Conservation (phyloP, 1,284 basidiomycete genomes). For the Moesziomyces sp. region DNA sequence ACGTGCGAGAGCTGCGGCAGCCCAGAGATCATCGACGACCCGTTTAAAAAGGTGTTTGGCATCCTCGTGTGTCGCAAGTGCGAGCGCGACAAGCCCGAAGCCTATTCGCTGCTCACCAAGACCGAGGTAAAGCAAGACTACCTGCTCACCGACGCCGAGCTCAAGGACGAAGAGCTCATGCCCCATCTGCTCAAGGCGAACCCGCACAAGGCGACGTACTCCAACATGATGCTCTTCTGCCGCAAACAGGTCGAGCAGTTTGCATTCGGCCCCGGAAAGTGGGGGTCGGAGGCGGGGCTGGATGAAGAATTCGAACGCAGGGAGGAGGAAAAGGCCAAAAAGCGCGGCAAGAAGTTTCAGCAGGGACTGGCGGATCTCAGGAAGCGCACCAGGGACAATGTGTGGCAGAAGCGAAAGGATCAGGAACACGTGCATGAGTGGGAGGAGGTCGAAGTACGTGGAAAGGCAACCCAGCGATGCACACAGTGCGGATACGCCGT, state of each 20-base stretch:
- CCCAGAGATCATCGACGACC: slow-evolving; percentile 58
- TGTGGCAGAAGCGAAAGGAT: slow-evolving; percentile 60
- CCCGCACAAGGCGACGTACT: slow-evolving; percentile 94
- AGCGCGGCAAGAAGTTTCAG: slow-evolving; percentile 83
- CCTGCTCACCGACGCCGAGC: slow-evolving; percentile 91
- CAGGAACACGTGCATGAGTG: slow-evolving; percentile 62
- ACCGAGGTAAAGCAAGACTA: slow-evolving; percentile 89
- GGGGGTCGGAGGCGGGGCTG: slow-evolving; percentile 90
- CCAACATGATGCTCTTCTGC: slow-evolving; percentile 99
- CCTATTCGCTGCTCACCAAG: slow-evolving; percentile 94
- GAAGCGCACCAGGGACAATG: slow-evolving; percentile 59
- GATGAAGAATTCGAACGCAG: slow-evolving; percentile 88
- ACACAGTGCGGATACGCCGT: slow-evolving; percentile 52
- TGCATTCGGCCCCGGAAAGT: slow-evolving; percentile 86
- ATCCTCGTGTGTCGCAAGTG: slow-evolving; percentile 88
- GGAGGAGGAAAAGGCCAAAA: slow-evolving; percentile 83
- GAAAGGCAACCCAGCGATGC: slow-evolving; percentile 47
- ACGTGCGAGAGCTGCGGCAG: slow-evolving; percentile 58
- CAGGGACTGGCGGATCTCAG: slow-evolving; percentile 58
- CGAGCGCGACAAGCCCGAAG: slow-evolving; percentile 78
- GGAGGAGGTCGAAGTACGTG: slow-evolving; percentile 40
- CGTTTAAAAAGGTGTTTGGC: slow-evolving; percentile 59
- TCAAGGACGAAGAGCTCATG: slow-evolving; percentile 88
- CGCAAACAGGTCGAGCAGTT: slow-evolving; percentile 94
- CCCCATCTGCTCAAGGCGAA: slow-evolving; percentile 96